Evolutionary conservation across 1,284 basidiomycete genomes (phyloP).

Genomic region (Papiliotrema fonsecae): DNA sequence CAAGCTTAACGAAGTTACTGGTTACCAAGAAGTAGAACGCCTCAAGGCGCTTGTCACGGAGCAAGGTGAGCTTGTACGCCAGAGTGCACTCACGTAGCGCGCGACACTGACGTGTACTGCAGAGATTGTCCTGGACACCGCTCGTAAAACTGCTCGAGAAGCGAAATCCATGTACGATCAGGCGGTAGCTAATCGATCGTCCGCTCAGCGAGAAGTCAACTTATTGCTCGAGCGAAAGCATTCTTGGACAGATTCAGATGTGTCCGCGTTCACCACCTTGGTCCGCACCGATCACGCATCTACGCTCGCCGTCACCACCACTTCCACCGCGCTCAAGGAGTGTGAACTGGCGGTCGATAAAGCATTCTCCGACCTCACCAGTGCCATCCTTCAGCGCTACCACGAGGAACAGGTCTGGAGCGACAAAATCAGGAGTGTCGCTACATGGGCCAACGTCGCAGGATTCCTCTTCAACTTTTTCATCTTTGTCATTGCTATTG

Average conservation of each 20-base stretch:
- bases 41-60: slow-evolving; percentile 72
- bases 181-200: slow-evolving; percentile 67
- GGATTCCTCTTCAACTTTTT: slow-evolving; percentile 78
- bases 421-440: slow-evolving; percentile 89
- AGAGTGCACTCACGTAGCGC: no score
- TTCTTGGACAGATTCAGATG: slow-evolving; percentile 69
- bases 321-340: slow-evolving; percentile 61
- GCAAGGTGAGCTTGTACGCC: slow-evolving; percentile 60
- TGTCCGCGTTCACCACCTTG: slow-evolving; percentile 74
- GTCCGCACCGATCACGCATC: slow-evolving; percentile 79
- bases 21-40: slow-evolving; percentile 81
- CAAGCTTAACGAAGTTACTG: slow-evolving; percentile 77
- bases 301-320: slow-evolving; percentile 67
- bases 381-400: slow-evolving; percentile 74
- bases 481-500: slow-evolving; percentile 80
- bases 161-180: slow-evolving; percentile 70
- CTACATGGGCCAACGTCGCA: slow-evolving; percentile 80
- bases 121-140: slow-evolving; percentile 35
- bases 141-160: slow-evolving; percentile 61
- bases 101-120: no score
- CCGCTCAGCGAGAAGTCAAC: slow-evolving; percentile 83
- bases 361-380: slow-evolving; percentile 79
- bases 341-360: slow-evolving; percentile 73
- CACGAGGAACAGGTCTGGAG: slow-evolving; percentile 98
- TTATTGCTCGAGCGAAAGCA: slow-evolving; percentile 86